Evolutionary conservation across 345 rosid genomes (phyloP), one percentile per base, ranked within the genome.

Genomic region (Lepidium sativum): DNA sequence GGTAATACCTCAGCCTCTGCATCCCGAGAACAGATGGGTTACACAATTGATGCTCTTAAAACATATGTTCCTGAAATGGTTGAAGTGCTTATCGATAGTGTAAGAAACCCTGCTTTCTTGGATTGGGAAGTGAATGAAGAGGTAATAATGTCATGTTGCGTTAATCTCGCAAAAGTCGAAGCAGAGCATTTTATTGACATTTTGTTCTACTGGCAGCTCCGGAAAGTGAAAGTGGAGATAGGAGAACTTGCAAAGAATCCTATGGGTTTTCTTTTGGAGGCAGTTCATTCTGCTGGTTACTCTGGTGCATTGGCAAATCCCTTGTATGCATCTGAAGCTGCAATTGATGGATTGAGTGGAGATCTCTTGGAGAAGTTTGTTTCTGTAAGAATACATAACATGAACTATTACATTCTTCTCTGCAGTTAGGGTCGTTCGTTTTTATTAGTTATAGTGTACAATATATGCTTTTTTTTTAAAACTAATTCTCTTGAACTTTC

Each of bases 61-160:
- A 88, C 87, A 3, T 79, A 92, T 79, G 87, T 87, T 66, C 97
- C 97, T 9, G 80, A 81, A 74, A 90, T 90, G 99, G 90, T 83
- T 9, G 99, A 94, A 70, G 79, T 94, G 75, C 92, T 87, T 69
- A 12, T 87, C 53, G 99, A 90, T 67, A 81, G 80, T 74, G 97
- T 90, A 50, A 84, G 97, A 68, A 87, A 94, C 69, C 97, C 97
- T 52, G 85, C 76, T 63, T 94, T 94, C 83, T 69, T 94, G 68
- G 97, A 88, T 64, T 94, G 97, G 96, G 95, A 90, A 75, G 82
- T 94, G 68, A 80, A 79, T 45, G 96, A 88, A 73, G 84, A 84
- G 90, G 96, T 87, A 71, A 35, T 49, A 5, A 50, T 49, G 8
- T 40, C 17, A 50, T 40, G 44, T 31, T 31, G 14, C 67, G 3